These are phyloP conservation scores for Naganishia randhawae DNA, from an alignment of 768 basidiomycete genomes.

Conservation along the genomic window DNA sequence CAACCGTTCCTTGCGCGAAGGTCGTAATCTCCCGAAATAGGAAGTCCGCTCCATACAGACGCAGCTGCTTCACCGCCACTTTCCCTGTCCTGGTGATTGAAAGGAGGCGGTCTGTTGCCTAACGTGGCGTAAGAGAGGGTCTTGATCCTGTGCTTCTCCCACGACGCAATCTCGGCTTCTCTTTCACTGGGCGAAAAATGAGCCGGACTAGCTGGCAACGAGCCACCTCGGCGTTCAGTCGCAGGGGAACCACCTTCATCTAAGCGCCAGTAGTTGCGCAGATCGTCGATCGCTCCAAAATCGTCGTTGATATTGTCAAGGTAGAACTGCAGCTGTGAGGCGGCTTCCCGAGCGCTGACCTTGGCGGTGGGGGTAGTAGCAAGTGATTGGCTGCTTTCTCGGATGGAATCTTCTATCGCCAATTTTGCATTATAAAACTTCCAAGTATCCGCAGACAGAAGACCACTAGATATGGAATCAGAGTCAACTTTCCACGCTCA, in stretches of 20 bases:
- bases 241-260: not conserved
- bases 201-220: not conserved
- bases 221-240: not conserved
- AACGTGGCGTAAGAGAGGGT: not conserved
- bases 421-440: not conserved
- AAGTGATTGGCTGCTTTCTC: not conserved
- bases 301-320: slow-evolving; percentile 12
- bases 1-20: not conserved
- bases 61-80: not conserved
- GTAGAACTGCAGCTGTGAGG: slow-evolving; percentile 4
- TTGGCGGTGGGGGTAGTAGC: not conserved
- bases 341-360: slow-evolving; percentile 1
- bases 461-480: not conserved
- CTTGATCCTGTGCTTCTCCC: not conserved
- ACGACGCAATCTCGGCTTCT: not conserved
- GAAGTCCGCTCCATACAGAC: not conserved
- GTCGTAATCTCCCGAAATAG: not conserved
- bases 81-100: not conserved
- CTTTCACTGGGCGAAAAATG: not conserved
- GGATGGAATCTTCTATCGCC: not conserved
- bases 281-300: slow-evolving; percentile 6
- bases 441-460: not conserved
- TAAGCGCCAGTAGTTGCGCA: slow-evolving; percentile 3
- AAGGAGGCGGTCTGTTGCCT: not conserved
- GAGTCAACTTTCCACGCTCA: not conserved